A percentile compares a stretch with the other conserved stretches of the same genome.
Conservation (phyloP, 2,329 filamentous ascomycete genomes). For the Teratosphaeria epicoccoides region DNA sequence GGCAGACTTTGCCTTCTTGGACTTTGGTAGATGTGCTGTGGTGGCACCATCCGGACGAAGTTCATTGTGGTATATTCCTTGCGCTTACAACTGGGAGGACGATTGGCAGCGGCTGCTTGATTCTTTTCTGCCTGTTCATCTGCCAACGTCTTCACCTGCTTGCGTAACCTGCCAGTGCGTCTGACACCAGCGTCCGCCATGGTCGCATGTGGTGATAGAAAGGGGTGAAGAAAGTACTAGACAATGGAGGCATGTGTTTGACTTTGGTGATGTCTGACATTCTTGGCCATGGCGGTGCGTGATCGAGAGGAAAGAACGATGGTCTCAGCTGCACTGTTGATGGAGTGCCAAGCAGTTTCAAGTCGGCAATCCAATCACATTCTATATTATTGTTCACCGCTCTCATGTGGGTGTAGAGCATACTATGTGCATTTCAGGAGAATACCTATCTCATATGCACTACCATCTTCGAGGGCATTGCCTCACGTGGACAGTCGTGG, state of each 20-base stretch:
- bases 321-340: neutral
- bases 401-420: too few relatives aligned
- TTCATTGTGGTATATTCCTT: neutral
- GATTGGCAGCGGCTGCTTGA: neutral
- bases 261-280: neutral
- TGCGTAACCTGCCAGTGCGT: conserved; percentile 12
- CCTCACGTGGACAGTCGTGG: neutral
- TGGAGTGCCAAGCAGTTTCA: neutral
- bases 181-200: conserved; percentile 6
- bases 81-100: neutral
- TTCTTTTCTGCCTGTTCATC: conserved; percentile 11
- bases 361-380: neutral
- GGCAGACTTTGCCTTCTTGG: neutral
- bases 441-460: too few relatives aligned
- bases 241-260: neutral
- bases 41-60: neutral
- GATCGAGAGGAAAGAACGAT: neutral
- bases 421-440: neutral
- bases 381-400: neutral
- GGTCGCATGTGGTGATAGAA: neutral
- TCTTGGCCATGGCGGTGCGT: neutral
- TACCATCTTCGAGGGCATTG: too few relatives aligned
- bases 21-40: neutral
- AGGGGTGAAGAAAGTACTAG: neutral
- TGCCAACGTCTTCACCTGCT: conserved; percentile 9